These are phyloP conservation scores for Ulota crispa DNA, from an alignment of 225 moss, liverwort and hornwort species.

Conservation along the genomic window DNA sequence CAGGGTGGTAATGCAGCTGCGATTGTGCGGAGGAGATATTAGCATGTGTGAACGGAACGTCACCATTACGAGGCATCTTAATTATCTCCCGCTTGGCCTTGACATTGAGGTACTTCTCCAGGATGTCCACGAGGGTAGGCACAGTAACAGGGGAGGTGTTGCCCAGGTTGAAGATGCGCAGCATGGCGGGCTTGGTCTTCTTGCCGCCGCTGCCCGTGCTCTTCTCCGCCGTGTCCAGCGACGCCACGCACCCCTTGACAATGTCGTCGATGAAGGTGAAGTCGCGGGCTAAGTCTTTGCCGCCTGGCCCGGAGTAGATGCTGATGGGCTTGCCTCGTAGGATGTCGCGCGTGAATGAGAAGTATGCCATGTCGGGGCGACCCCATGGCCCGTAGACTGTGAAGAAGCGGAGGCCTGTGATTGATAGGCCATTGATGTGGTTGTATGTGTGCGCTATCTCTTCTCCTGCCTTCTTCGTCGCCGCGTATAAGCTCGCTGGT, in stretches of 20 bases:
- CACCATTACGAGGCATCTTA: slow-evolving; percentile 52
- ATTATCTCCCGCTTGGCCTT: slow-evolving; percentile 37
- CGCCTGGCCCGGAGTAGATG: slow-evolving; percentile 37
- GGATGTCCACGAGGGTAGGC: slow-evolving; percentile 41
- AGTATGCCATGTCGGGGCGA: slow-evolving; percentile 54
- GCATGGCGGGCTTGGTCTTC: slow-evolving; percentile 36
- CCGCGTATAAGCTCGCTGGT: slow-evolving; percentile 46
- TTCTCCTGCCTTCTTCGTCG: slow-evolving; percentile 53
- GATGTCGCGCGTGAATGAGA: slow-evolving; percentile 54
- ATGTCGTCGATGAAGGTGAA: slow-evolving; percentile 58
- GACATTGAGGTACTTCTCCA: slow-evolving; percentile 47
- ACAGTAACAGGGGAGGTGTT: slow-evolving; percentile 51
- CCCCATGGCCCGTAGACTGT: slow-evolving; percentile 57
- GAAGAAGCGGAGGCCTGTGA: slow-evolving; percentile 53
- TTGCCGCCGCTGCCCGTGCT: slow-evolving; percentile 49
- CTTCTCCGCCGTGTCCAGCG: slow-evolving; percentile 40
- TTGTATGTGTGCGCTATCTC: slow-evolving; percentile 55
- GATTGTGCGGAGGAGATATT: slow-evolving; percentile 37
- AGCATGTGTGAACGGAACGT: slow-evolving; percentile 45
- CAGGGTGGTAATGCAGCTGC: slow-evolving; percentile 43
- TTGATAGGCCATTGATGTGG: slow-evolving; percentile 46
- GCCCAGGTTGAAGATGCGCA: slow-evolving; percentile 49
- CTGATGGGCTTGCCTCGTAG: slow-evolving; percentile 36
- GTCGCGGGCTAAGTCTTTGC: slow-evolving; percentile 45
- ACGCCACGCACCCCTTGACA: slow-evolving; percentile 48